Evolutionary conservation across 441 rosid genomes (phyloP).

Genomic region (Jatropha podagrica): DNA sequence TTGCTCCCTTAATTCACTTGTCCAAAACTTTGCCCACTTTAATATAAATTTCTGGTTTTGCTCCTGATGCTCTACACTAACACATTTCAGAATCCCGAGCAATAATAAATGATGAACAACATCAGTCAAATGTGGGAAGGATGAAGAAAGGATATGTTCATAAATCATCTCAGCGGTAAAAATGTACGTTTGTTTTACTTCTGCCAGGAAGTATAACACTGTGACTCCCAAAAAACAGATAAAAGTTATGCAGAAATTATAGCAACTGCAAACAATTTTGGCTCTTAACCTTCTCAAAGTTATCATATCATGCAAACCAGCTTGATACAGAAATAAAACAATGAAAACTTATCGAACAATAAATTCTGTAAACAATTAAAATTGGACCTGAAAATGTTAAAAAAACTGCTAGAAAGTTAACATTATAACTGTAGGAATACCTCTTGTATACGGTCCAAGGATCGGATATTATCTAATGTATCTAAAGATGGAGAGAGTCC

Average conservation of each 20-base stretch:
- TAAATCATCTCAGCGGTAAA: not conserved
- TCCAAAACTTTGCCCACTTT: no score
- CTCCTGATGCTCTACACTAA: not conserved
- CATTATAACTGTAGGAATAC: slow-evolving; percentile 29
- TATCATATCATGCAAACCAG: not conserved
- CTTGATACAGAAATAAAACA: not conserved
- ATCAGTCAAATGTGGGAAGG: not conserved
- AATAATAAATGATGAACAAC: not conserved
- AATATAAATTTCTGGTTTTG: no score
- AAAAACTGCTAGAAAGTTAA: not conserved
- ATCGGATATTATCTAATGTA: slow-evolving; percentile 68
- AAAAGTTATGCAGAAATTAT: not conserved
- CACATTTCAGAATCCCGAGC: slow-evolving; percentile 5
- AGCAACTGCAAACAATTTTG: not conserved
- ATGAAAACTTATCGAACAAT: not conserved
- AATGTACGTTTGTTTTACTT: not conserved
- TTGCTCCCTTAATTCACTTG: no score
- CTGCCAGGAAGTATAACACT: not conserved
- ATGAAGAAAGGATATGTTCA: not conserved
- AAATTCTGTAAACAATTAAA: not conserved
- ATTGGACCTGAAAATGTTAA: not conserved
- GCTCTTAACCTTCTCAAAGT: not conserved
- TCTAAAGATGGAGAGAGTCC: slow-evolving; percentile 81
- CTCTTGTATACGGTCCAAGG: slow-evolving; percentile 81
- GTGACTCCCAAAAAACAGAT: not conserved